Percentiles rank a stretch among this genome's conserved stretches.
These are phyloP conservation scores for Lolium rigidum DNA, from an alignment of 176 grass and related monocot species.

Conservation along the genomic window DNA sequence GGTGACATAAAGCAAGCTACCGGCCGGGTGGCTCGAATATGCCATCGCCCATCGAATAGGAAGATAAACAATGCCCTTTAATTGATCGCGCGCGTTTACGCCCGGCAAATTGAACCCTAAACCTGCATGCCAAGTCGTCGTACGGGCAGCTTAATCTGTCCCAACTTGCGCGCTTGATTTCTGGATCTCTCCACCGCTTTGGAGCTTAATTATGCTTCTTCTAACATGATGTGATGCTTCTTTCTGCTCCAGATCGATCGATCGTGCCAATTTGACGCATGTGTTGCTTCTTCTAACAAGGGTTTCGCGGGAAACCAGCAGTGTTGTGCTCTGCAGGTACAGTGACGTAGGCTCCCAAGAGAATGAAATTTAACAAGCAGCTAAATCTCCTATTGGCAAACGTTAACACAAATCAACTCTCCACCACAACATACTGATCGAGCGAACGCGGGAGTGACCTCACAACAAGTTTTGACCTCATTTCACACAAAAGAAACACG, in stretches of 20 bases:
- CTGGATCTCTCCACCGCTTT: background rate
- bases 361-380: background rate
- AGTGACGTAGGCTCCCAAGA: background rate
- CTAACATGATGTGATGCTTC: background rate
- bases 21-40: background rate
- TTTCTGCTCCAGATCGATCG: background rate
- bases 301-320: background rate
- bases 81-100: too few species aligned
- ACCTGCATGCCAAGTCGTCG: background rate
- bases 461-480: background rate
- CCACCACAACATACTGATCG: background rate
- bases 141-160: background rate
- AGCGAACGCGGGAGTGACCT: background rate
- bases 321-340: background rate
- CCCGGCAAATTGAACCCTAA: background rate
- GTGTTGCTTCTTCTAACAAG: background rate
- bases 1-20: conserved; percentile 28
- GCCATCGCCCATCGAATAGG: background rate
- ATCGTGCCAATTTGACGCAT: background rate
- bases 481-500: background rate
- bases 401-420: background rate
- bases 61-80: too few species aligned
- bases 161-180: background rate
- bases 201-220: background rate
- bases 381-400: background rate